Conservation (phyloP, 2,329 filamentous ascomycete genomes). For the Malbranchea cinnamomea region DNA sequence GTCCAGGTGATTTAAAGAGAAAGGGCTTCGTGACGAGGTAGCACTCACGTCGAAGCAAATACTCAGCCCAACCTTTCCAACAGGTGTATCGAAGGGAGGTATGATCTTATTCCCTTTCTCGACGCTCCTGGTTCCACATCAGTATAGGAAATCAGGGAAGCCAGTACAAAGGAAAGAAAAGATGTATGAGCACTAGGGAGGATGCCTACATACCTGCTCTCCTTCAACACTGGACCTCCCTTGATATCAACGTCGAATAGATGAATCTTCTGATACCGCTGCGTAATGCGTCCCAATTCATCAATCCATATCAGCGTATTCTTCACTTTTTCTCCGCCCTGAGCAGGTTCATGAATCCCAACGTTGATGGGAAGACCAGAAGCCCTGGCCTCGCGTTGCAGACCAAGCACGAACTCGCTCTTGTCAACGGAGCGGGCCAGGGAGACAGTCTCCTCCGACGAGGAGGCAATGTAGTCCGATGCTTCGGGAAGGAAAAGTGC, state of each 20-base stretch:
- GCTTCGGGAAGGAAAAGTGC: conserved; percentile 87
- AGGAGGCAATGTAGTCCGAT: conserved; percentile 68
- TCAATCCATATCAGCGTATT: conserved; percentile 56
- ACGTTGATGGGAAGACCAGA: conserved; percentile 62
- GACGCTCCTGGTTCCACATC: conserved; percentile 36
- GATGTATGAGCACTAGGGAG: background rate
- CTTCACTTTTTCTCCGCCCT: conserved; percentile 37
- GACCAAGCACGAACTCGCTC: conserved; percentile 61
- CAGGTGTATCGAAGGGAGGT: conserved; percentile 53
- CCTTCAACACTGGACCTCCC: conserved; percentile 43
- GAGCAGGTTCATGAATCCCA: conserved; percentile 64
- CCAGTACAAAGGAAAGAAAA: background rate
- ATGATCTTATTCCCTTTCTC: conserved; percentile 51
- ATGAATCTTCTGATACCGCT: conserved; percentile 76
- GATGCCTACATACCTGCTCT: conserved; percentile 34
- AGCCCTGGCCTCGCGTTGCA: conserved; percentile 51
- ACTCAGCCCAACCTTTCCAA: conserved; percentile 62
- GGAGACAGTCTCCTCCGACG: conserved; percentile 50
- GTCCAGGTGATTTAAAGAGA: conserved; percentile 1
- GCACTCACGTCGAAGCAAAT: conserved; percentile 69
- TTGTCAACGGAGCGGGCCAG: conserved; percentile 52
- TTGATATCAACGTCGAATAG: conserved; percentile 62
- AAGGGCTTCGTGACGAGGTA: background rate
- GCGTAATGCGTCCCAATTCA: conserved; percentile 40
- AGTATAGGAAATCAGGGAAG: background rate